Base-by-base conservation (phyloP, 2,329 filamentous ascomycete species). In the Pyrenochaeta sp. region DNA sequence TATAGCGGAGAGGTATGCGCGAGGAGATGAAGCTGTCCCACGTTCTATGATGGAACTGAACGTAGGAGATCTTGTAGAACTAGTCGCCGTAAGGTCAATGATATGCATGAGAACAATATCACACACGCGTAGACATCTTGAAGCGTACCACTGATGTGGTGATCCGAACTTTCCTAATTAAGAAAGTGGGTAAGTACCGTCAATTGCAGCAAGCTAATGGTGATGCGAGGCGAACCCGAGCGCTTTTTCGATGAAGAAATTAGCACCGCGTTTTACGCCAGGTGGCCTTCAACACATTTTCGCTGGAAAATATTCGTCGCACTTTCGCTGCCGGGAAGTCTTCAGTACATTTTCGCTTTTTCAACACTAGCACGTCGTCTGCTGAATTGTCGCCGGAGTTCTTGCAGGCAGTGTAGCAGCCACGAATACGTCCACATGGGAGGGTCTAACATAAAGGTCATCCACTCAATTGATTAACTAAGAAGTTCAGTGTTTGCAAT, bases 1-100 rank as follows among this genome's bases (percentile, higher is more conserved):
- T 69, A 66, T 70, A 66, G 43, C 42, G 32, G 28, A 9, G 3
- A 22, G 2, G 6, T 24, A 19, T 34, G 8, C 10, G 30, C 13
- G 42, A 24, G 15, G 3, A 37, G 32, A 46, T n/a, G 30, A 13
- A 34, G 15, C 30, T 8, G 34, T 19, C 5, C 13, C 24, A 28
- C 42, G 13, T 24, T 50, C 22, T 2, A 19, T n/a, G 10, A 15
- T 8, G 10, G 22, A 27, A 39, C 15, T 10, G n/a, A 5, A 28
- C 42, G 3, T 24, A 39, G 22, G n/a, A 22, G 3, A 19, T 10
- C n/a, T 24, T 51, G 49, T 51, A 51, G 49, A 44, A 28, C 44
- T 44, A 51, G 13, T 13, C 15, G 10, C 24, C 42, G 42, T 28
- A 28, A 28, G 42, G 42, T 44, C 6, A 44, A 12, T 15, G 24